Evolutionary conservation across 1,284 basidiomycete species (phyloP), one percentile per base, ranked within the genome.

Genomic region (Tilletia caries): DNA sequence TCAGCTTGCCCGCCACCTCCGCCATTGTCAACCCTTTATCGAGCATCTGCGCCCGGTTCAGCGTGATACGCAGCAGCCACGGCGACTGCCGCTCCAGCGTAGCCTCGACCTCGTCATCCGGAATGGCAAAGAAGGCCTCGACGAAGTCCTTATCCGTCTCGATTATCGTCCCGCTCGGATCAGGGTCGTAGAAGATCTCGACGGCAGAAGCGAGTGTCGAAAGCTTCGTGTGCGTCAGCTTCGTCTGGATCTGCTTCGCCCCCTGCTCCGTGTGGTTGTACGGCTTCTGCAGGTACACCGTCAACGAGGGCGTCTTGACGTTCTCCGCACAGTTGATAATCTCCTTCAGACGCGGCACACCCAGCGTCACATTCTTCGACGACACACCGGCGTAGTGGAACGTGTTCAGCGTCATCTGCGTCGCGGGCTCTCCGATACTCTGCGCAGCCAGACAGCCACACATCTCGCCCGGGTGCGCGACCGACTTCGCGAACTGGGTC

Each of bases 321-420:
- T 98, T 95, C 33, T 91, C 92, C 0, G 96, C 95, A 66, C 98
- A 95, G 83, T 98, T 98, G 87, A 99, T 98, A 78, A 98, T 98
- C 84, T 97, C 95, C 86, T 97, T 97, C 72, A 97, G 84, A 85
- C 95, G 93, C 12, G 95, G 95, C 0, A 97, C 95, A 90, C 95
- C 95, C 72, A 97, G 92, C 0, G 95, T 98, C 65, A 97, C 95
- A 85, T 95, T 95, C 86, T 97, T 97, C 82, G 91, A 92, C 32
- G 95, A 95, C 33, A 98, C 95, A 91, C 95, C 95, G 75, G 95
- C 95, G 83, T 96, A 97, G 86, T 98, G 95, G 91, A 97, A 97
- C 0, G 94, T 97, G 84, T 97, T 87, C 70, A 97, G 85, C 13
- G 94, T 97, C 95, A 97, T 97, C 86, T 98, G 95, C 1, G 96